Conservation (phyloP, 2,329 filamentous ascomycete genomes). For the Bipolaris victoriae region DNA sequence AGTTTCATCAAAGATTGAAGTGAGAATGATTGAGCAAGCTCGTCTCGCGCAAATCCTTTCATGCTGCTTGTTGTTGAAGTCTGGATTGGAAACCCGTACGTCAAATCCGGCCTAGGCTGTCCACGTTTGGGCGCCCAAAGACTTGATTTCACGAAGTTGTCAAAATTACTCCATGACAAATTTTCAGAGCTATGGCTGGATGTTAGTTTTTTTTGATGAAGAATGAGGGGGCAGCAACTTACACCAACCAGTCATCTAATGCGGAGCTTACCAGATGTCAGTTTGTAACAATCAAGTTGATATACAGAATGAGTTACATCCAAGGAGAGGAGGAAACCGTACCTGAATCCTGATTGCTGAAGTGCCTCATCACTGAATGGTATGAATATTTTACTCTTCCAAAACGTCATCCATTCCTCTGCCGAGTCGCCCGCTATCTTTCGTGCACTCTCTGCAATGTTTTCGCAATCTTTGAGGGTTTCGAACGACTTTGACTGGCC, state of each 20-base stretch:
- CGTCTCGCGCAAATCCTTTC: slow-evolving; percentile 2
- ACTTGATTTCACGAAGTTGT: not conserved
- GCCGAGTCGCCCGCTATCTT: not conserved
- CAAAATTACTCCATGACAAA: slow-evolving; percentile 5
- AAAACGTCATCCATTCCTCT: slow-evolving; percentile 6
- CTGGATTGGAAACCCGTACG: slow-evolving; percentile 14
- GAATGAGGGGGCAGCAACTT: not conserved
- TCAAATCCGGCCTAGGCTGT: slow-evolving; percentile 10
- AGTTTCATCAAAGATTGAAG: slow-evolving; percentile 1
- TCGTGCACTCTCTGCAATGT: slow-evolving; percentile 2
- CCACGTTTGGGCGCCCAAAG: not conserved
- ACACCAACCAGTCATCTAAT: slow-evolving; percentile 11
- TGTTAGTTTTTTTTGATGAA: not conserved
- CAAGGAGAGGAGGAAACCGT: not conserved
- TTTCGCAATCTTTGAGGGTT: not conserved
- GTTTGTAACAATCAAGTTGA: not conserved
- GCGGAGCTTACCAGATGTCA: slow-evolving; percentile 2
- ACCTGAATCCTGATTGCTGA: slow-evolving; percentile 4
- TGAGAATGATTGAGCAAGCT: slow-evolving; percentile 3
- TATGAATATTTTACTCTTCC: slow-evolving; percentile 4
- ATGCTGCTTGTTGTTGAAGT: no score
- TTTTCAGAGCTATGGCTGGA: slow-evolving; percentile 4
- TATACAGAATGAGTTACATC: not conserved
- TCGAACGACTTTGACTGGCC: not conserved
- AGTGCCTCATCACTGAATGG: not conserved